Percentiles rank a stretch among this genome's conserved stretches.
Evolutionary conservation across 1,284 basidiomycete species (phyloP).

Genomic region (Tilletia setariae): DNA sequence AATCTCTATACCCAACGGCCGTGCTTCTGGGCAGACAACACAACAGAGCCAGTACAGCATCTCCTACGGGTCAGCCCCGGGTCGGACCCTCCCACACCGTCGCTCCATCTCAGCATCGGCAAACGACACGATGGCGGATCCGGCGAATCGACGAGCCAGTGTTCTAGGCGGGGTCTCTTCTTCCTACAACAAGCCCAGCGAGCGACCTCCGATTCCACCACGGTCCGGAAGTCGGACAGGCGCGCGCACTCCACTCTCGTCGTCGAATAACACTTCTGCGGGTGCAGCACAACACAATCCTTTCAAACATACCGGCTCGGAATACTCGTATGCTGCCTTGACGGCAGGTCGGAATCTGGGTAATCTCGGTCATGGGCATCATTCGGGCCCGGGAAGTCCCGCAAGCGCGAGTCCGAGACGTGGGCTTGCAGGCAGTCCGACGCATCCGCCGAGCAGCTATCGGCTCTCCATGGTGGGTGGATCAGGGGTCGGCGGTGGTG

Average conservation of each 20-base stretch:
- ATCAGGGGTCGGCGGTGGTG: not conserved
- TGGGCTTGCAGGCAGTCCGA: not conserved
- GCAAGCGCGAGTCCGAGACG: not conserved
- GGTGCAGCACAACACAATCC: not conserved
- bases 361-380: too few species aligned
- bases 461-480: not conserved
- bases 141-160: not conserved
- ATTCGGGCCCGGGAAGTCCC: not conserved
- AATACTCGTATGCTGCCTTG: not conserved
- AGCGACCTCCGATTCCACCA: not conserved
- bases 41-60: not conserved
- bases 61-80: not conserved
- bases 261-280: not conserved
- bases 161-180: not conserved
- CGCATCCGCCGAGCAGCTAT: conserved; percentile 9
- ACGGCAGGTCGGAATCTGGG: conserved; percentile 1
- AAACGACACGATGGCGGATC: not conserved
- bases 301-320: conserved; percentile 2
- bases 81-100: not conserved
- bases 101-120: conserved; percentile 6
- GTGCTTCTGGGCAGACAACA: not conserved
- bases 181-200: not conserved
- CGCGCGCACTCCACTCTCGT: not conserved
- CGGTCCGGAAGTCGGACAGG: conserved; percentile 3
- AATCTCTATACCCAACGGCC: not conserved